Evolutionary conservation across 2,329 filamentous ascomycete genomes (phyloP).

Genomic region (Colletotrichum lini): DNA sequence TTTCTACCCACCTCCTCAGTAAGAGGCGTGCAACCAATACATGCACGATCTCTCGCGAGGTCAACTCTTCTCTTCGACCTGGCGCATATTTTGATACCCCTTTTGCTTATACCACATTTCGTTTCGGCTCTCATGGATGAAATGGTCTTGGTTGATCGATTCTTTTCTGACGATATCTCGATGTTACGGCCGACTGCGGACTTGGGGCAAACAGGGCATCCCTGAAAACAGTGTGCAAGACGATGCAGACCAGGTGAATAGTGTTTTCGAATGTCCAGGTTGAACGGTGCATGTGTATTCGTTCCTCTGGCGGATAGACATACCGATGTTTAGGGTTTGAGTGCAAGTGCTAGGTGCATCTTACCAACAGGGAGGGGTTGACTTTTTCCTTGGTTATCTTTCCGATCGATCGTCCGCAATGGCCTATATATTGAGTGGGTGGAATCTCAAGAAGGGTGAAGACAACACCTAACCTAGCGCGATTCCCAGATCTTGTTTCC

Average conservation of each 20-base stretch:
- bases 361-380: not conserved
- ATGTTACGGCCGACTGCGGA: constrained; percentile 22
- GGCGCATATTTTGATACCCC: constrained; percentile 36
- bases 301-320: not conserved
- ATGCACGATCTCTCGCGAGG: not conserved
- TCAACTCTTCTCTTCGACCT: constrained; percentile 10
- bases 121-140: not conserved
- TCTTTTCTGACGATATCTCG: not conserved
- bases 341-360: not conserved
- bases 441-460: not conserved
- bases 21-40: not conserved
- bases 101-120: constrained; percentile 20
- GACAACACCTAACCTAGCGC: not conserved
- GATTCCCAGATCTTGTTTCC: not conserved
- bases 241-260: not conserved
- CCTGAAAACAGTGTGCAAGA: not conserved
- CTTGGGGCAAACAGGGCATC: not conserved
- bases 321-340: not conserved
- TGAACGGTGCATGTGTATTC: not conserved
- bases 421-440: not conserved
- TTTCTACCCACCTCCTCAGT: constrained; percentile 51
- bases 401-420: no score
- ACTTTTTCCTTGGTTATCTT: not conserved
- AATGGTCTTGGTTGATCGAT: not conserved
- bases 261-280: not conserved